These are phyloP conservation scores for Sequoia sempervirens DNA, from an alignment of 75 land plant species.

Conservation along the genomic window DNA sequence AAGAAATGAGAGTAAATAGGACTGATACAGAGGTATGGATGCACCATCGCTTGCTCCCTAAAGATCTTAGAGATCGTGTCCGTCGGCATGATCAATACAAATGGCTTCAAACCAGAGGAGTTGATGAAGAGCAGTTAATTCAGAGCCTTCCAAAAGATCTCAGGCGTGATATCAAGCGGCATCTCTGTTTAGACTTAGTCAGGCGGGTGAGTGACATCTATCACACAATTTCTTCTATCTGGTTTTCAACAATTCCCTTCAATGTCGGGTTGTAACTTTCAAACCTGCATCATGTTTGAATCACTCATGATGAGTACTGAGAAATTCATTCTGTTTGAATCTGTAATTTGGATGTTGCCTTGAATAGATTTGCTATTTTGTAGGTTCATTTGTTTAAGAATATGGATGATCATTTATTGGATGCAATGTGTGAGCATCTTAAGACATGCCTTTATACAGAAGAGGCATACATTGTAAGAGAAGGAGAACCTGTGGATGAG, in stretches of 20 bases:
- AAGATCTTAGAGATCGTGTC: slow-evolving; percentile 46
- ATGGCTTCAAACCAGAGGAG: slow-evolving; percentile 74
- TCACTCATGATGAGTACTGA: neutral
- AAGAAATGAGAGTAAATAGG: slow-evolving; percentile 70
- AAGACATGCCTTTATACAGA: slow-evolving; percentile 68
- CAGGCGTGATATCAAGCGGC: slow-evolving; percentile 62
- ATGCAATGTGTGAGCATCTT: slow-evolving; percentile 84
- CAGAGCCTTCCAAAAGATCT: slow-evolving; percentile 59
- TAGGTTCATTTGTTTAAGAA: slow-evolving; percentile 78
- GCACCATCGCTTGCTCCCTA: slow-evolving; percentile 63
- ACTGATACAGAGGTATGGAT: slow-evolving; percentile 76
- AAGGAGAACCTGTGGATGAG: slow-evolving; percentile 85
- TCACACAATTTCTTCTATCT: slow-evolving; percentile 17
- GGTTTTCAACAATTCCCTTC: neutral
- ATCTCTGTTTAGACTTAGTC: slow-evolving; percentile 64
- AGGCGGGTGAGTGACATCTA: slow-evolving; percentile 48
- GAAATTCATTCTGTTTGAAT: neutral
- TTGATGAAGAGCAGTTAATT: slow-evolving; percentile 56
- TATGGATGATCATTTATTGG: slow-evolving; percentile 81
- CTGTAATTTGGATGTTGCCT: neutral
- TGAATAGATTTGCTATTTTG: slow-evolving; percentile 3
- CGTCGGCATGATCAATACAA: slow-evolving; percentile 62
- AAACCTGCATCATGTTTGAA: neutral
- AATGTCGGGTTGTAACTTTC: neutral
- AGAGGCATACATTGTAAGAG: slow-evolving; percentile 55